Base-by-base conservation (phyloP, 2,329 filamentous ascomycete genomes). In the Aureobasidium melanogenum region DNA sequence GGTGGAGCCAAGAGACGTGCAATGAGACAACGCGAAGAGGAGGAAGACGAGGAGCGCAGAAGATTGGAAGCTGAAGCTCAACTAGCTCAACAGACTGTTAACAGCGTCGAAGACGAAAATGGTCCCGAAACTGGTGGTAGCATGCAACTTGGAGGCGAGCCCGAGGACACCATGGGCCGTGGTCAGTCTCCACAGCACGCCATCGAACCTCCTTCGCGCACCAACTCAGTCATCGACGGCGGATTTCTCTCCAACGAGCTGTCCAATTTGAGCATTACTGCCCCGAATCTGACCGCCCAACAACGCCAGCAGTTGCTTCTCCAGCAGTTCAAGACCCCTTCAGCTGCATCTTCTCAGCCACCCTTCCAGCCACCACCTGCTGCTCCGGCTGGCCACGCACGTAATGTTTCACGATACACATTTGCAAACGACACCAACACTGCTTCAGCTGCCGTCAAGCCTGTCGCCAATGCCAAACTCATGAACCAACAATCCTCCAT, bases 401-500 rank as follows among this genome's bases (percentile, higher is more conserved):
- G 92, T 64, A 91, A 96, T 72, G 86, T 88, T 10, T 96, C 92
- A 2, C 83, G 92, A 60, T 97, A 91, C 73, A 92, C 85, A 69
- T 97, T 97, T 71, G 87, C 87, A 65, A 93, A 89, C 69, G 91
- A 96, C 61, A 74, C 75, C 50, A 81, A 80, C 63, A 82, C 81
- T 24, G 79, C 82, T 46, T 79, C 78, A 17, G 80, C 84, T 28
- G 80, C 83, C 50, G 84, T 92, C 60, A 94, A 94, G 75, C 82
- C 89, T 60, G 84, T 88, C n/a, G 84, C 85, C 15, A 92, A 91
- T 72, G 83, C 87, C 55, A 87, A 89, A 69, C 81, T 90, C 69
- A 88, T 93, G 87, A 89, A 85, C 61, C 90, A 91, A 73, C 90
- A 93, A 76, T 85, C 86, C 56, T 87, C 88, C n/a, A 94, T 92